phyloP scores from a whole-genome alignment of 2,329 filamentous ascomycete genomes.

The Xylariaceae sp. region DNA sequence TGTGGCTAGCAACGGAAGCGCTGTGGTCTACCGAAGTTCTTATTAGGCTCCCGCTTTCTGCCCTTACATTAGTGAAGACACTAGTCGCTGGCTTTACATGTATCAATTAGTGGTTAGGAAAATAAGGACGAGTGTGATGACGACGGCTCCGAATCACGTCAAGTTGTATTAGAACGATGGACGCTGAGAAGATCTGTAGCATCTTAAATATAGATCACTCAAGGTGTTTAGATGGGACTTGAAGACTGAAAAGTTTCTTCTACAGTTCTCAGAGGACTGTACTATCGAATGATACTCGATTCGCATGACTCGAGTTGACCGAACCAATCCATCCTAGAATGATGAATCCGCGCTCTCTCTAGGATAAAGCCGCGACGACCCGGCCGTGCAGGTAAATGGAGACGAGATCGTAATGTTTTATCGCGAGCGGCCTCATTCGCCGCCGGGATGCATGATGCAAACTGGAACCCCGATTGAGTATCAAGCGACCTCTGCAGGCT shows the following conservation, averaged over 20 bases:
- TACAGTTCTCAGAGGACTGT: neutral
- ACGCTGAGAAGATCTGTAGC: too few species aligned
- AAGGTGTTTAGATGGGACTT: too few species aligned
- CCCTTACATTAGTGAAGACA: too few species aligned
- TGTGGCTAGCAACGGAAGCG: neutral
- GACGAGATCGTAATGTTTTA: neutral
- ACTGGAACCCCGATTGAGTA: conserved; percentile 16
- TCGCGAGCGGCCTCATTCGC: neutral
- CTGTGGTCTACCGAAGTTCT: neutral
- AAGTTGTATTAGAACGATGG: too few species aligned
- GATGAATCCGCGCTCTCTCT: neutral
- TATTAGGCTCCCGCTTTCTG: too few species aligned
- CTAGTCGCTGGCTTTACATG: too few species aligned
- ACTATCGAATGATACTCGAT: neutral
- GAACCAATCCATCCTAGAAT: neutral
- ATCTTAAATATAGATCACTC: too few species aligned
- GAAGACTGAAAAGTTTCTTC: neutral
- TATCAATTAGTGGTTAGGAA: too few species aligned
- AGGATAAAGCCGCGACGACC: neutral
- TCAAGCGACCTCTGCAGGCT: conserved; percentile 12
- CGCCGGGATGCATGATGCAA: neutral
- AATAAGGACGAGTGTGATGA: too few species aligned
- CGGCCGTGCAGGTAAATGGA: neutral
- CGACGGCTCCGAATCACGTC: too few species aligned
- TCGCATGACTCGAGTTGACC: neutral